Evolutionary conservation across 352 stramenopile species (phyloP).

Genomic region (Nothophytophthora sp.): DNA sequence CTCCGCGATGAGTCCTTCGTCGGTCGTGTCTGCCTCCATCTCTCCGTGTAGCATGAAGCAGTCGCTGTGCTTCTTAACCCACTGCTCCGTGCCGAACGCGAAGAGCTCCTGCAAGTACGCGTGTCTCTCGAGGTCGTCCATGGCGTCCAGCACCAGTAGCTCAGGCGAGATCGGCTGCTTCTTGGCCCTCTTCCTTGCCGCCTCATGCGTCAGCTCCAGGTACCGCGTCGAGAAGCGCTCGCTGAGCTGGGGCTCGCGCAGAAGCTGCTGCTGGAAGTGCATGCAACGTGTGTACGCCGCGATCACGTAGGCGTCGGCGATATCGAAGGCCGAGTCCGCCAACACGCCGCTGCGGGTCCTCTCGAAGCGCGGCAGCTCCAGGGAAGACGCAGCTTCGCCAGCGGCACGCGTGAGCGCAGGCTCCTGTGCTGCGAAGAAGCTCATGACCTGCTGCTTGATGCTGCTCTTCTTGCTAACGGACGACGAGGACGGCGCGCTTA

Average conservation of each 20-base stretch:
- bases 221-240: slow-evolving; percentile 48
- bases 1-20: not conserved
- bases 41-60: slow-evolving; percentile 17
- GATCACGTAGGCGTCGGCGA: slow-evolving; percentile 84
- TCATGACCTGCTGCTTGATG: slow-evolving; percentile 79
- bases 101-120: slow-evolving; percentile 48
- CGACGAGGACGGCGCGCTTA: slow-evolving; percentile 22
- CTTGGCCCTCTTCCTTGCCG: slow-evolving; percentile 11
- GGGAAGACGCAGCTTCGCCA: slow-evolving; percentile 6
- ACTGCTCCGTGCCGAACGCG: slow-evolving; percentile 46
- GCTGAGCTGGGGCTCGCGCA: slow-evolving; percentile 20
- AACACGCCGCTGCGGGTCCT: slow-evolving; percentile 38
- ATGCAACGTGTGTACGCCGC: slow-evolving; percentile 61
- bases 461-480: slow-evolving; percentile 27
- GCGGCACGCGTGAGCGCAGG: slow-evolving; percentile 18
- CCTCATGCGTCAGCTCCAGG: slow-evolving; percentile 29
- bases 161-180: slow-evolving; percentile 39
- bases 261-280: slow-evolving; percentile 49
- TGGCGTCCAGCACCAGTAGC: slow-evolving; percentile 30
- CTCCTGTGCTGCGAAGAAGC: slow-evolving; percentile 56
- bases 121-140: slow-evolving; percentile 32
- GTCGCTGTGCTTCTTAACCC: slow-evolving; percentile 46
- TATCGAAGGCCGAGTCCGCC: slow-evolving; percentile 66
- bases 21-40: not conserved
- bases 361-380: slow-evolving; percentile 21